phyloP scores from a whole-genome alignment of 1,139 yeast species.

The Yamadazyma atlantica region DNA sequence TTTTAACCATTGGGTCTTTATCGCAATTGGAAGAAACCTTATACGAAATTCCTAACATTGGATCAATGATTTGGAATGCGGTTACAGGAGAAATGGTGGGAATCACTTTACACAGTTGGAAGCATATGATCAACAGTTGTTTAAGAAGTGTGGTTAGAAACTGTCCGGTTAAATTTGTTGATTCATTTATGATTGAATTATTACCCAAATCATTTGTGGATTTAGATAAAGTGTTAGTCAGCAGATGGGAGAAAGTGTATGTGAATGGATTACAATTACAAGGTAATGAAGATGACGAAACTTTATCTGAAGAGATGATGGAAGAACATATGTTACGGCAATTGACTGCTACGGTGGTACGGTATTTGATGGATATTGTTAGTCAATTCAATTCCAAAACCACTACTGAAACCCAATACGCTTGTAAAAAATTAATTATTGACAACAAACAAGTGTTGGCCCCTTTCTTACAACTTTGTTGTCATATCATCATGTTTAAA shows the following conservation, averaged over 20 bases:
- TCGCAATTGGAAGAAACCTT: constrained; percentile 88
- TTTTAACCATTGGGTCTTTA: constrained; percentile 84
- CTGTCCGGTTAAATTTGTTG: constrained; percentile 74
- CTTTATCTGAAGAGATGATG: constrained; percentile 96
- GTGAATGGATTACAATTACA: constrained; percentile 68
- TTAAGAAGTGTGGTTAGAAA: constrained; percentile 82
- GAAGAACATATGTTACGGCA: constrained; percentile 94
- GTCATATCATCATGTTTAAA: constrained; percentile 75
- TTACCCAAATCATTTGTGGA: constrained; percentile 74
- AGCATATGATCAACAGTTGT: constrained; percentile 90
- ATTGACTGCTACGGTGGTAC: constrained; percentile 88
- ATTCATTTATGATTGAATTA: constrained; percentile 70
- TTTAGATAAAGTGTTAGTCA: constrained; percentile 66
- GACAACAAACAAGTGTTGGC: constrained; percentile 69
- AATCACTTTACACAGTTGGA: constrained; percentile 93
- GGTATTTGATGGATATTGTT: constrained; percentile 83
- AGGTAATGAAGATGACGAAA: constrained; percentile 74
- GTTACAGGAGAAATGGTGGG: constrained; percentile 85
- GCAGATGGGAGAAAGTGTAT: constrained; percentile 75
- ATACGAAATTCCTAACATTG: constrained; percentile 83
- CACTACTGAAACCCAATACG: constrained; percentile 58
- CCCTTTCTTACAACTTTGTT: constrained; percentile 72
- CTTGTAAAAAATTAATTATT: constrained; percentile 64
- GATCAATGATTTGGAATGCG: constrained; percentile 75
- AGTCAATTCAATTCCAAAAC: constrained; percentile 62